Conservation (phyloP, 2,329 filamentous ascomycete species). For the Onygena corvina region DNA sequence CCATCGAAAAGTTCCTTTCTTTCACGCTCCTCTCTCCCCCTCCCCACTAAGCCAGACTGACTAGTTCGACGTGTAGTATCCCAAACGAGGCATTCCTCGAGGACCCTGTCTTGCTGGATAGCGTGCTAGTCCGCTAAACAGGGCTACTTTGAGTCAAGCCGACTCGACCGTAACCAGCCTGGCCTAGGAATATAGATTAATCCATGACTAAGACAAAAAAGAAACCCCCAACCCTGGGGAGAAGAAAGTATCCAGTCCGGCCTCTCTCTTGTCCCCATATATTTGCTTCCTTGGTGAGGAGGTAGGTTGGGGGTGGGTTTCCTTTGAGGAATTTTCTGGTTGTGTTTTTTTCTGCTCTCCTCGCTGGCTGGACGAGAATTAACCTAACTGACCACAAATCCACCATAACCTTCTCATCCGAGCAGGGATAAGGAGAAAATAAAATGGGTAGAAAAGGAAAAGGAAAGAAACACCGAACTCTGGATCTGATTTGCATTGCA, state of each 20-base stretch:
- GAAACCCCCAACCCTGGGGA: too few relatives aligned
- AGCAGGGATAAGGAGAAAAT: neutral
- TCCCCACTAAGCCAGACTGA: neutral
- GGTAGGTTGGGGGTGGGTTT: too few relatives aligned
- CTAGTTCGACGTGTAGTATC: neutral
- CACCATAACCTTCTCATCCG: too few relatives aligned
- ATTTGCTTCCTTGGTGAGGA: too few relatives aligned
- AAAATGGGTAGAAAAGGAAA: neutral
- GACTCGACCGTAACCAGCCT: too few relatives aligned
- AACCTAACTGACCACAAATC: too few relatives aligned
- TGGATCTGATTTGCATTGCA: slow-evolving; percentile 7
- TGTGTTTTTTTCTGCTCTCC: neutral
- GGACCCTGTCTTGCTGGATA: neutral
- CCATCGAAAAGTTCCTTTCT: neutral
- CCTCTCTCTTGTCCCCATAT: too few relatives aligned
- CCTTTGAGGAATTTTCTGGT: too few relatives aligned
- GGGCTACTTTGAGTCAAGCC: neutral
- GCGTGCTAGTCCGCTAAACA: neutral
- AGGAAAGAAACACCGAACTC: slow-evolving; percentile 2
- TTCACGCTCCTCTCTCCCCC: neutral
- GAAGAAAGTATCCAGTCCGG: too few relatives aligned
- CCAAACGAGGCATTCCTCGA: neutral
- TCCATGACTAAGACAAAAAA: too few relatives aligned
- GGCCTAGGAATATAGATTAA: too few relatives aligned
- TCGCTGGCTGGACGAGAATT: too few relatives aligned